Evolutionary conservation across 2,329 filamentous ascomycete genomes (phyloP).

Genomic region (Alternaria rosae): DNA sequence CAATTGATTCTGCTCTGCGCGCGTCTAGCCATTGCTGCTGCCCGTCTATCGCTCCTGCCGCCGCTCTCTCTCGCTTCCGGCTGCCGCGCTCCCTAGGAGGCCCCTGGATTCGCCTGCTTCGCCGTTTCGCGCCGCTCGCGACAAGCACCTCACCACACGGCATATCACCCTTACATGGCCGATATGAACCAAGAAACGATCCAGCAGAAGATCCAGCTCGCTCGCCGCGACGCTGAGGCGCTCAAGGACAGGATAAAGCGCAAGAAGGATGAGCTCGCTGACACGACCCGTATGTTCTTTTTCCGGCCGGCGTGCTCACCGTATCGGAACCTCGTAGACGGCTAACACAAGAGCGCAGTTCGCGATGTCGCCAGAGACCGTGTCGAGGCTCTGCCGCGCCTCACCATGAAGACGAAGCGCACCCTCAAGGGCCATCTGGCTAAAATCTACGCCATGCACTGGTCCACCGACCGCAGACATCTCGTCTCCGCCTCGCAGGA

Average conservation of each 20-base stretch:
- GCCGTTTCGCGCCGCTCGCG: constrained; percentile 27
- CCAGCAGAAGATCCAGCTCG: constrained; percentile 81
- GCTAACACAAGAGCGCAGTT: constrained; percentile 64
- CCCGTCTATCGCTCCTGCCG: constrained; percentile 15
- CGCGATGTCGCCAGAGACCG: constrained; percentile 91
- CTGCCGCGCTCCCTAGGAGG: constrained; percentile 40
- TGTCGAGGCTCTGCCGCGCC: constrained; percentile 89
- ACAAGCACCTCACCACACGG: constrained; percentile 17
- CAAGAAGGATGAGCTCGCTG: constrained; percentile 99
- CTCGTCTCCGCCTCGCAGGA: constrained; percentile 98
- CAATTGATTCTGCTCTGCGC: constrained; percentile 42
- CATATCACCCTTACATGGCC: constrained; percentile 47
- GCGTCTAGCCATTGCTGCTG: constrained; percentile 34
- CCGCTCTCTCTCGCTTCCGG: constrained; percentile 29
- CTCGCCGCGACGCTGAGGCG: constrained; percentile 95
- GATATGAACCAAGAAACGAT: constrained; percentile 60
- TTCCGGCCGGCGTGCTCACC: constrained; percentile 1
- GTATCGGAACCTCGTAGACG: background rate
- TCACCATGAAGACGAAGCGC: constrained; percentile 96
- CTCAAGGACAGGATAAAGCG: constrained; percentile 99
- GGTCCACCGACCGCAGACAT: constrained; percentile 97
- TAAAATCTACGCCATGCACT: constrained; percentile 99
- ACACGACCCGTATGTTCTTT: constrained; percentile 84
- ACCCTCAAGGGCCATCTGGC: constrained; percentile 97
- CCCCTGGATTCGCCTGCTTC: constrained; percentile 46